Evolutionary conservation across 1,139 yeast species (phyloP), one percentile per base, ranked within the genome.

Genomic region (Scheffersomyces lignicola): DNA sequence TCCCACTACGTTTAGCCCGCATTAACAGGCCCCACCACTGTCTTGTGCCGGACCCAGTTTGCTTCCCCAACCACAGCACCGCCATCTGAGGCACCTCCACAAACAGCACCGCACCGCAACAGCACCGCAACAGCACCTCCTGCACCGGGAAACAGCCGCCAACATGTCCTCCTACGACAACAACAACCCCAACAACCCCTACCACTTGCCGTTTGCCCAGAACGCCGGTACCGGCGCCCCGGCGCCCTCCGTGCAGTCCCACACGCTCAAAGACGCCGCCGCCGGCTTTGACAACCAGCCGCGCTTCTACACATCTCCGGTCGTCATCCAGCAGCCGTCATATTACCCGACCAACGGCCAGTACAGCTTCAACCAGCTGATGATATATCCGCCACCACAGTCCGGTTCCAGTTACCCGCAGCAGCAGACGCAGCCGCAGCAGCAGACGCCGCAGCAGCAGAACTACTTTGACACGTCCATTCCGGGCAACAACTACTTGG

Each of bases 301-400:
- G 5, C 41, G 58, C 7, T 50, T 38, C 40, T 54, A 51, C 40
- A 41, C 51, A 12, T 40, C 44, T 18, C 54, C 57, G 10, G 41
- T 52, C 48, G 47, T 52, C 13, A 43, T 52, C 22, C 58, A 50
- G 35, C 58, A 52, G 33, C 54, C 57, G 5, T 35, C 48, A 23
- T 42, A 38, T 18, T 49, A 44, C 9, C 48, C 39, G n/a, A 32
- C 37, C 14, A 45, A 45, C 29, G 42, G 48, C 28, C 54, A 51
- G 27, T 52, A 52, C 36, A 41, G 49, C 18, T 42, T 43, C 37
- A 48, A 48, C 32, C 56, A 51, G 29, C 43, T 39, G 27, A 41
- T 45, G 20, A 36, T 46, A 20, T 47, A 47, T 33, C 48, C 51
- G 14, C 36, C 29, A 15, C 37, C 34, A 10, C 29, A 26, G 18